Base-by-base conservation (phyloP, 73 alveolate species). In the Symbiodinium pilosum region DNA sequence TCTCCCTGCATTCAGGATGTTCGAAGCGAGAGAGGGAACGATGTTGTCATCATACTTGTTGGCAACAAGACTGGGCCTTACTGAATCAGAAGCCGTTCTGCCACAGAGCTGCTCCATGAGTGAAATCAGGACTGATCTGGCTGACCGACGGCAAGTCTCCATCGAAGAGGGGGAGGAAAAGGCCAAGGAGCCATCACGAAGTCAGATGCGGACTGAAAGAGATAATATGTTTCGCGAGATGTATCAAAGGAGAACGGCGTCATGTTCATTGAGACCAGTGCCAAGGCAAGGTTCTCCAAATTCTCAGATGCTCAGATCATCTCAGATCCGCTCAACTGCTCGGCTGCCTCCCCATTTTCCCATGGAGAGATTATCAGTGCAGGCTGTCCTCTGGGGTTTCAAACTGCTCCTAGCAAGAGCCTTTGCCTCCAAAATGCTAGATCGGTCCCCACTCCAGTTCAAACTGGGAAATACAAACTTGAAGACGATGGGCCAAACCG, bases 231-330 rank as follows among this genome's bases (percentile, higher is more conserved):
- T 41, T 18, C 86, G 24, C 20, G 91, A 83, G 34, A n/a, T 34
- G 47, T 18, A 36, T 41, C 34, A 32, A 21, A 91, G 97, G 99
- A 99, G 84, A 99, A 99, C 83, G 99, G 99, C 12, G 99, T 99
- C 42, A 99, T 99, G 95, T 99, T 99, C 99, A 93, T 99, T 86
- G 99, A 99, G 93, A 99, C 99, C 32, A 99, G 99, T 18, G 99
- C 99, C 40, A 99, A 99, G 99, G 99, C 99, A 20, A 98, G 99
- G n/a, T n/a, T n/a, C n/a, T n/a, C n/a, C n/a, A n/a, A n/a, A n/a
- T n/a, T n/a, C n/a, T n/a, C n/a, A n/a, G n/a, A n/a, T n/a, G n/a
- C n/a, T n/a, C n/a, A n/a, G n/a, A n/a, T n/a, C n/a, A n/a, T n/a
- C n/a, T n/a, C n/a, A n/a, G n/a, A n/a, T n/a, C n/a, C n/a, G n/a